Evolutionary conservation across 177 flowering plant species (phyloP).

Genomic region (Vitis hybrid): DNA sequence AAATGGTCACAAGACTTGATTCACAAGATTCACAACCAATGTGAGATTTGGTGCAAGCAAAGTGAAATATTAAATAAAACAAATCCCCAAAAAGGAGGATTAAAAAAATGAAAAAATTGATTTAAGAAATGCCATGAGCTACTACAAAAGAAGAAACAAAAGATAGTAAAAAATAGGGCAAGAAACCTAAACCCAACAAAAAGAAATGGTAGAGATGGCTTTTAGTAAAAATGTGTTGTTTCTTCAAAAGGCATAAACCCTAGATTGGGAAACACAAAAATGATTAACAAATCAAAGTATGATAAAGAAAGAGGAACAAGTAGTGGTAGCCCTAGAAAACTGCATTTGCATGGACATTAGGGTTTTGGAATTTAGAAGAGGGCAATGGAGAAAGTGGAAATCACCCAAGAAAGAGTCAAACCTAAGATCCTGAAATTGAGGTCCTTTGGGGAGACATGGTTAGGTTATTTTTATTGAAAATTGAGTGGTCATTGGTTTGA

Average conservation of each 20-base stretch:
- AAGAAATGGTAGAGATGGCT: constrained; percentile 15
- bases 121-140: constrained; percentile 16
- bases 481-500: constrained; percentile 9
- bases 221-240: constrained; percentile 19
- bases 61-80: background rate
- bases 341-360: constrained; percentile 17
- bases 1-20: background rate
- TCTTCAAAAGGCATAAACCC: constrained; percentile 25
- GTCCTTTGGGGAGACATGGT: constrained; percentile 14
- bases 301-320: constrained; percentile 13
- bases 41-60: background rate
- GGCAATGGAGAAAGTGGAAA: background rate
- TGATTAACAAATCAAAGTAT: constrained; percentile 2
- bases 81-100: background rate
- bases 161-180: background rate
- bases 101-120: background rate
- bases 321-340: constrained; percentile 10
- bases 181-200: constrained; percentile 20
- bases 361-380: constrained; percentile 3
- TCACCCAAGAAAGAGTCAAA: constrained; percentile 34
- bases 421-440: constrained; percentile 45
- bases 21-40: background rate
- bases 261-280: constrained; percentile 16
- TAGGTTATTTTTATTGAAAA: constrained; percentile 6
- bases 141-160: constrained; percentile 30